Evolutionary conservation across 306 rosid species (phyloP).

Genomic region (Medicago lupulina): DNA sequence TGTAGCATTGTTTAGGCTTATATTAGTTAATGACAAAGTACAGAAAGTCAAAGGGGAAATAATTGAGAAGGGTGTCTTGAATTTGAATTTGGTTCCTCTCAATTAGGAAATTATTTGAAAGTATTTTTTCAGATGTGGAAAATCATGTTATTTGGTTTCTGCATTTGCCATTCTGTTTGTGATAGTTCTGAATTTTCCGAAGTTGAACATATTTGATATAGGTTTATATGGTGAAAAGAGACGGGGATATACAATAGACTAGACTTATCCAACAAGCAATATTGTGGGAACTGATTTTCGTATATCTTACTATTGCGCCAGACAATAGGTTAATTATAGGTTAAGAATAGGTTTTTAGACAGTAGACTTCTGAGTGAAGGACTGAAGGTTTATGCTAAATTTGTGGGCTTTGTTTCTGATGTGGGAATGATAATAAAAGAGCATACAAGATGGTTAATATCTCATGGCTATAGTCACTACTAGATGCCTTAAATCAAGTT

Average conservation of each 20-base stretch:
- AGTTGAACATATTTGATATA: conserved; percentile 5
- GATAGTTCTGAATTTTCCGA: conserved; percentile 27
- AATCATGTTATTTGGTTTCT: conserved; percentile 13
- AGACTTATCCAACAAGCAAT: not conserved
- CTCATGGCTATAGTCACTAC: not conserved
- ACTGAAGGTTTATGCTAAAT: conserved; percentile 11
- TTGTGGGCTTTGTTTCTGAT: conserved; percentile 6
- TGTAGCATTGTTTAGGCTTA: not conserved
- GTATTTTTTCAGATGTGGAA: not conserved
- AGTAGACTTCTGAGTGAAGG: not conserved
- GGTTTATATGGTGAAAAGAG: conserved; percentile 30
- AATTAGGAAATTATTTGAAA: conserved; percentile 30
- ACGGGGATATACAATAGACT: conserved; percentile 21
- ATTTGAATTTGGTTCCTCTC: conserved; percentile 26
- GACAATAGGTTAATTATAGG: conserved; percentile 14
- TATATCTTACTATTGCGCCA: conserved; percentile 12
- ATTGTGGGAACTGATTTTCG: conserved; percentile 22
- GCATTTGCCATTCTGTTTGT: conserved; percentile 15
- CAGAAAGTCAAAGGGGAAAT: conserved; percentile 1
- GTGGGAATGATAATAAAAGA: conserved; percentile 14
- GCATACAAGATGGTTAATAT: conserved; percentile 1
- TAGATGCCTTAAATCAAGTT: conserved; percentile 3
- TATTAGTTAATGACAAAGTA: not conserved
- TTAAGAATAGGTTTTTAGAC: conserved; percentile 4
- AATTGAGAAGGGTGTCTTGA: conserved; percentile 7